Conservation (phyloP, 768 basidiomycete genomes). For the Kwoniella bestiolae region DNA sequence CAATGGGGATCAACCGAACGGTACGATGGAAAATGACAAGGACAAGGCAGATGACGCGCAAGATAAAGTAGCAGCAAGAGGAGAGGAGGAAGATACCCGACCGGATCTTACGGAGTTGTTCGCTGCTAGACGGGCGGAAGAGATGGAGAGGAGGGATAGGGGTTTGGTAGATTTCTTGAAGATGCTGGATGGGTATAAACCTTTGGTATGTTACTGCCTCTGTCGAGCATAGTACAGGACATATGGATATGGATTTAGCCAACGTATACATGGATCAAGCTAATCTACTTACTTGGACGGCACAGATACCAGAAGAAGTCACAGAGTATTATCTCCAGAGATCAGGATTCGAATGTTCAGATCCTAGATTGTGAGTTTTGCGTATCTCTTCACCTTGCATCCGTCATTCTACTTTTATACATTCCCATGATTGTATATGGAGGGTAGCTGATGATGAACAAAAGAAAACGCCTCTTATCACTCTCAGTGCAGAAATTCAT, state of each 20-base stretch:
- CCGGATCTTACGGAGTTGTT: slow-evolving; percentile 35
- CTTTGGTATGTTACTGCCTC: slow-evolving; percentile 66
- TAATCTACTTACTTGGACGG: neutral
- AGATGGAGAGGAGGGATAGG: slow-evolving; percentile 75
- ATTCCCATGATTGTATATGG: no score
- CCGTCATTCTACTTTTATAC: neutral
- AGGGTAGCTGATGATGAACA: neutral
- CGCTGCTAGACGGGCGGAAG: slow-evolving; percentile 47
- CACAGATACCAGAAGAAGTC: slow-evolving; percentile 93
- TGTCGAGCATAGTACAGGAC: no score
- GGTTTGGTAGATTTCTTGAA: slow-evolving; percentile 91
- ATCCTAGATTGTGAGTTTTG: slow-evolving; percentile 77
- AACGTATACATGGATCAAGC: neutral
- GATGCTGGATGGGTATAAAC: slow-evolving; percentile 96
- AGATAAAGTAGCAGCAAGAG: neutral
- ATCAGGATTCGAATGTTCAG: slow-evolving; percentile 94
- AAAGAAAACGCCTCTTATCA: slow-evolving; percentile 88
- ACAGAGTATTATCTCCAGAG: slow-evolving; percentile 96
- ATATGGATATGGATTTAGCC: neutral
- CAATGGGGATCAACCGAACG: neutral
- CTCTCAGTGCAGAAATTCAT: slow-evolving; percentile 98
- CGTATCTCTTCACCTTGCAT: neutral
- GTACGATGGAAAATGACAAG: neutral
- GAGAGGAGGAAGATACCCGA: slow-evolving; percentile 15
- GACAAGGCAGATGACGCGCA: neutral